These are phyloP conservation scores for Vigna hirtella DNA, from an alignment of 306 rosid species.

Conservation along the genomic window DNA sequence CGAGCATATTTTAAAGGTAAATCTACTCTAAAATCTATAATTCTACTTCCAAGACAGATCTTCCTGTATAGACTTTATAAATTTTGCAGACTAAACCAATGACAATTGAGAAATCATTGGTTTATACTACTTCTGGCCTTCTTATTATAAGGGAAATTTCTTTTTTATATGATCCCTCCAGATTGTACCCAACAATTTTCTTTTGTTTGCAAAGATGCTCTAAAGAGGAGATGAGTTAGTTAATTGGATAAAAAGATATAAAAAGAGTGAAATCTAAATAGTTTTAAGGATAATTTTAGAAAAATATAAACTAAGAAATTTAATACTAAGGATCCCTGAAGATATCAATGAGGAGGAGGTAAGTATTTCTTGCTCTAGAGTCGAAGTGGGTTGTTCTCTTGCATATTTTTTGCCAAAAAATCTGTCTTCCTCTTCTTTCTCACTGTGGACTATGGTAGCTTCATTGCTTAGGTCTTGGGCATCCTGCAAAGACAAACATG, in stretches of 20 bases:
- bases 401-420: too few species aligned
- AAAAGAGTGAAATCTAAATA: background rate
- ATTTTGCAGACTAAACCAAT: background rate
- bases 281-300: background rate
- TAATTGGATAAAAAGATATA: background rate
- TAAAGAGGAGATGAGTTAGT: background rate
- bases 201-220: background rate
- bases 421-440: too few species aligned
- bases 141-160: background rate
- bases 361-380: too few species aligned
- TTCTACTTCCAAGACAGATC: slow-evolving; percentile 24
- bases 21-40: background rate
- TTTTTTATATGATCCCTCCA: background rate
- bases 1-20: slow-evolving; percentile 21
- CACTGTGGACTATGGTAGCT: too few species aligned
- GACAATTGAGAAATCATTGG: background rate
- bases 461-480: too few species aligned
- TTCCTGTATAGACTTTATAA: background rate
- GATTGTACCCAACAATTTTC: background rate
- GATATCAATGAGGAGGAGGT: too few species aligned
- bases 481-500: too few species aligned
- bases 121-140: background rate
- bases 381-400: too few species aligned
- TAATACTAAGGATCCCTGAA: background rate
- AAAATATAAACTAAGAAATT: background rate